Evolutionary conservation across 2,329 filamentous ascomycete genomes (phyloP).

Genomic region (Clonostachys rhizophaga): DNA sequence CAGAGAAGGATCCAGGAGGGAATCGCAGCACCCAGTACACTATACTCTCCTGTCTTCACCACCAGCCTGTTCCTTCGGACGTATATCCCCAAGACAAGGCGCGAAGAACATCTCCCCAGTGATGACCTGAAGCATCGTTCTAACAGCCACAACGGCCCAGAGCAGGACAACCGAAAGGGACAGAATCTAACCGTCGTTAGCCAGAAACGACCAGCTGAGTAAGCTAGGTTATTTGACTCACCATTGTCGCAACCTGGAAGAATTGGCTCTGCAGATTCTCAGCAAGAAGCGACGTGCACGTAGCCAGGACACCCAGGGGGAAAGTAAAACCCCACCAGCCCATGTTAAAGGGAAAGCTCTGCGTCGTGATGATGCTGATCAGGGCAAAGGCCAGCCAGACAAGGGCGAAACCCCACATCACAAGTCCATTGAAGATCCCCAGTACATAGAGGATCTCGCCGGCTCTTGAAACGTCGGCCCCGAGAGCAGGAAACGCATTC

Average conservation of each 20-base stretch:
- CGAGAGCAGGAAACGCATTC: conserved; percentile 33
- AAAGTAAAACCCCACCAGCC: conserved; percentile 45
- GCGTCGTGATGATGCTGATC: conserved; percentile 30
- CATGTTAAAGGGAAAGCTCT: conserved; percentile 37
- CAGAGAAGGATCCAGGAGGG: not conserved
- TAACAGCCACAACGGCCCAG: conserved; percentile 32
- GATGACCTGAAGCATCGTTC: conserved; percentile 28
- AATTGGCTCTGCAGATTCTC: conserved; percentile 34
- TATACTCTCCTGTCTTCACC: conserved; percentile 19
- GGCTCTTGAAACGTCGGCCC: conserved; percentile 25
- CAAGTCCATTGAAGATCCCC: conserved; percentile 39
- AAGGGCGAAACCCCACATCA: conserved; percentile 39
- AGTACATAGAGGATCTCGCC: conserved; percentile 50
- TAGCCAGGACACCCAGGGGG: conserved; percentile 37
- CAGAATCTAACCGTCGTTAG: conserved; percentile 23
- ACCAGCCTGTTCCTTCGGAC: conserved; percentile 20
- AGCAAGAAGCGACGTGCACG: conserved; percentile 31
- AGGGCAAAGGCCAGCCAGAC: conserved; percentile 37
- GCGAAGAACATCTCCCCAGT: conserved; percentile 38
- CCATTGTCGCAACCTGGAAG: conserved; percentile 32
- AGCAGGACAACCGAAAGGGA: conserved; percentile 32
- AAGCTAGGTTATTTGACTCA: conserved; percentile 7
- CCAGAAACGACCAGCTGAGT: not conserved
- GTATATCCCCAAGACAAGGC: conserved; percentile 32
- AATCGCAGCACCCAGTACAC: not conserved